These are phyloP conservation scores for Cruciata laevipes DNA, from an alignment of 257 asterid genomes.

Conservation along the genomic window DNA sequence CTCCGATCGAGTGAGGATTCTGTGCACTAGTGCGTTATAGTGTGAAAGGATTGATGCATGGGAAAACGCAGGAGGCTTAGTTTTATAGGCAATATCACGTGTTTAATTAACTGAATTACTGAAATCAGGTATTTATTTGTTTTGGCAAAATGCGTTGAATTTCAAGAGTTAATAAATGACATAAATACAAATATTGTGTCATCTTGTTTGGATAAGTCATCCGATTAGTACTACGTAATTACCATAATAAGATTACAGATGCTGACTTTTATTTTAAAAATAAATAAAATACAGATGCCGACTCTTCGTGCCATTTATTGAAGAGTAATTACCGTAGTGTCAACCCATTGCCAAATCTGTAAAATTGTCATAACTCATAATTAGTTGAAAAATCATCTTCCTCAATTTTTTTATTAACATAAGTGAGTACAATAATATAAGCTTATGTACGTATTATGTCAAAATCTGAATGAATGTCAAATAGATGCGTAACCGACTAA, in stretches of 20 bases:
- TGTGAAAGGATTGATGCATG: not conserved
- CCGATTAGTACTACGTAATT: not conserved
- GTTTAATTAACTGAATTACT: not conserved
- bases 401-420: too few relatives aligned
- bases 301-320: too few relatives aligned
- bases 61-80: not conserved
- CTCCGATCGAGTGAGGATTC: not conserved
- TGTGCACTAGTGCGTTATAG: not conserved
- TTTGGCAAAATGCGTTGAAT: not conserved
- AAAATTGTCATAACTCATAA: too few relatives aligned
- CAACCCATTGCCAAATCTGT: too few relatives aligned
- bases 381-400: too few relatives aligned
- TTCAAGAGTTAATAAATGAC: not conserved
- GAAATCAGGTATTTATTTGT: not conserved
- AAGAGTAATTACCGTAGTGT: too few relatives aligned
- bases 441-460: too few relatives aligned
- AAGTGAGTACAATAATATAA: too few relatives aligned
- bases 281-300: not conserved
- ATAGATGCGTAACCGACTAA: too few relatives aligned
- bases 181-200: not conserved
- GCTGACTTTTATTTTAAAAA: too few relatives aligned
- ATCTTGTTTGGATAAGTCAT: not conserved
- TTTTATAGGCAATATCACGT: not conserved
- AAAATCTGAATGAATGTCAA: too few relatives aligned
- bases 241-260: not conserved